Evolutionary conservation across 352 stramenopile genomes (phyloP).

Genomic region (Phytophthora pisi): DNA sequence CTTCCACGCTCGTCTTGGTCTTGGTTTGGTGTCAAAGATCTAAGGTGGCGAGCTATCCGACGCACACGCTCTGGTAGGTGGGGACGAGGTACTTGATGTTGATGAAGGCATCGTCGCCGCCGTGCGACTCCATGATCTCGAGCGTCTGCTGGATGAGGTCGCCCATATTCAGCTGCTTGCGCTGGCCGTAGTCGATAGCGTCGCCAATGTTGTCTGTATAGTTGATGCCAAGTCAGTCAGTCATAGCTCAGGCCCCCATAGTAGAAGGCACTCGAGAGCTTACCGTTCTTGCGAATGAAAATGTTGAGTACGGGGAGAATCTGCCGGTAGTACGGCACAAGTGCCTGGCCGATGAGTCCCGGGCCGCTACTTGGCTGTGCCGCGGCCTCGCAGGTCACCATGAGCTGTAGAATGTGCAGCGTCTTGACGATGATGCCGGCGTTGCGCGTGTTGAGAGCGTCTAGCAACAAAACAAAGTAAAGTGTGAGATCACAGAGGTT

Average conservation of each 20-base stretch:
- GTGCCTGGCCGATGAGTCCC: conserved; percentile 93
- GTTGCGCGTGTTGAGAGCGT: conserved; percentile 94
- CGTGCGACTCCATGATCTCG: conserved; percentile 96
- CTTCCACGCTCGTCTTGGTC: not conserved
- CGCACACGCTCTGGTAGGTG: conserved; percentile 94
- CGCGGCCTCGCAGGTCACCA: conserved; percentile 94
- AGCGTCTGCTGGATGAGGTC: conserved; percentile 97
- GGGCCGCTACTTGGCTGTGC: conserved; percentile 77
- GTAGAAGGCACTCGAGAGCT: not conserved
- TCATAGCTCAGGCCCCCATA: not conserved
- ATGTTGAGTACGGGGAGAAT: conserved; percentile 98
- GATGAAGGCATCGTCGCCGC: conserved; percentile 97
- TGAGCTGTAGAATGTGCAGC: conserved; percentile 95
- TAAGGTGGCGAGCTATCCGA: conserved; percentile 42
- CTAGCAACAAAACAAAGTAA: conserved; percentile 26
- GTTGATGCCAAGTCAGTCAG: not conserved
- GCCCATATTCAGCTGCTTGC: conserved; percentile 95
- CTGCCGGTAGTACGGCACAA: conserved; percentile 98
- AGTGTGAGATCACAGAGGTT: not conserved
- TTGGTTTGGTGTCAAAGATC: not conserved
- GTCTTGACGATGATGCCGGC: conserved; percentile 96
- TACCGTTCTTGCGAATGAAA: conserved; percentile 96
- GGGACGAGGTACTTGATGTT: conserved; percentile 99
- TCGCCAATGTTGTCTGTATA: conserved; percentile 94
- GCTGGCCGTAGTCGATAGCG: conserved; percentile 95